These are phyloP conservation scores for Musa balbisiana DNA, from an alignment of 202 grass and related monocot genomes.

Conservation along the genomic window DNA sequence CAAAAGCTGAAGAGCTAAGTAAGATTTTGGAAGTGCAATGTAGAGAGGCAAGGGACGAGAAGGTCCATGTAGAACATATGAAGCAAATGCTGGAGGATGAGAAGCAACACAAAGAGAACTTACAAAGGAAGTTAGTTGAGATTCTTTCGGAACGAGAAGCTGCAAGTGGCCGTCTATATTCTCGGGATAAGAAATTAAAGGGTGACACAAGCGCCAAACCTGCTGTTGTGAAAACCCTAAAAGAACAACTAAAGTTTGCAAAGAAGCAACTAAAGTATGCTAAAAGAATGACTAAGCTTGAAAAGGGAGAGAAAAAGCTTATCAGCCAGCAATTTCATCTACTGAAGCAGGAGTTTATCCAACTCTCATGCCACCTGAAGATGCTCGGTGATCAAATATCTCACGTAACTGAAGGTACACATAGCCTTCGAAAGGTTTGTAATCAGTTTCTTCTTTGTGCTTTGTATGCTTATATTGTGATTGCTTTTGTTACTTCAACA, in stretches of 20 bases:
- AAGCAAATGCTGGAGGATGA: slow-evolving; percentile 58
- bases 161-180: slow-evolving; percentile 19
- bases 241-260: slow-evolving; percentile 87
- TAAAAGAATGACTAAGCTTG: slow-evolving; percentile 56
- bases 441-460: slow-evolving; percentile 17
- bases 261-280: slow-evolving; percentile 66
- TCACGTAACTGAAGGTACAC: slow-evolving; percentile 51
- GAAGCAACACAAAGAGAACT: slow-evolving; percentile 48
- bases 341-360: slow-evolving; percentile 63
- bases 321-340: slow-evolving; percentile 55
- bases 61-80: slow-evolving; percentile 37
- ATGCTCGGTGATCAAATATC: slow-evolving; percentile 64
- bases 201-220: slow-evolving; percentile 26
- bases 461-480: slow-evolving; percentile 16
- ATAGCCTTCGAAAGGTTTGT: slow-evolving; percentile 67
- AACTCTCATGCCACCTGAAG: slow-evolving; percentile 56
- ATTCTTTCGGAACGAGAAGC: slow-evolving; percentile 11
- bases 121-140: slow-evolving; percentile 30
- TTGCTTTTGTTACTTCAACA: slow-evolving; percentile 4
- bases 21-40: slow-evolving; percentile 44
- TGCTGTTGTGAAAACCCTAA: slow-evolving; percentile 57
- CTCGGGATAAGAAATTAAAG: slow-evolving; percentile 2
- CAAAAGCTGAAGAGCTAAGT: slow-evolving; percentile 51
- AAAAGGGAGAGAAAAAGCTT: slow-evolving; percentile 50
- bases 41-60: slow-evolving; percentile 50